Percentiles rank a stretch among this genome's conserved stretches.
Evolutionary conservation across 2,329 filamentous ascomycete species (phyloP).

Genomic region (Colletotrichum cuscutae): DNA sequence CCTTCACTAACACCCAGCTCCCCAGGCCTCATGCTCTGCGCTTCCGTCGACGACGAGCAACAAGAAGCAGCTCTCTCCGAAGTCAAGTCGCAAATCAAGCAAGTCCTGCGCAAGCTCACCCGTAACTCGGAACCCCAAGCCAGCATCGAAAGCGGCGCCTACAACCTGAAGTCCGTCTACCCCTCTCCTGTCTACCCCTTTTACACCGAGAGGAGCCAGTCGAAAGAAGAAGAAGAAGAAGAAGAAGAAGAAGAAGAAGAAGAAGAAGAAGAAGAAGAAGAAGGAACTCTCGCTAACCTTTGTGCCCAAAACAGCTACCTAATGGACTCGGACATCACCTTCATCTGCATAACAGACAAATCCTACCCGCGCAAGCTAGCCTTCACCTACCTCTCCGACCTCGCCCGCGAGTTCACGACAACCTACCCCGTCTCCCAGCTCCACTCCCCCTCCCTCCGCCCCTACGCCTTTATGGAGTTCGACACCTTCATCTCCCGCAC

Average conservation of each 20-base stretch:
- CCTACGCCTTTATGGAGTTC: slow-evolving; percentile 98
- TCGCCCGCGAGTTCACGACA: slow-evolving; percentile 89
- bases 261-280: neutral
- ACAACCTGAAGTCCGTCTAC: slow-evolving; percentile 81
- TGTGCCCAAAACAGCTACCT: slow-evolving; percentile 71
- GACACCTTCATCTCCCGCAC: slow-evolving; percentile 96
- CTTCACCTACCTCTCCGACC: slow-evolving; percentile 96
- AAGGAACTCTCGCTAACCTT: neutral
- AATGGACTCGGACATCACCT: slow-evolving; percentile 84
- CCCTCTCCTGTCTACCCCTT: neutral
- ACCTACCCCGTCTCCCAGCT: slow-evolving; percentile 82
- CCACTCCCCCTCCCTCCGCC: slow-evolving; percentile 78
- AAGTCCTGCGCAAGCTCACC: slow-evolving; percentile 88
- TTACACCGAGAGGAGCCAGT: neutral
- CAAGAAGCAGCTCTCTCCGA: slow-evolving; percentile 82
- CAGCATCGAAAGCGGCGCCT: slow-evolving; percentile 85
- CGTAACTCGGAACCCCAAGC: slow-evolving; percentile 91
- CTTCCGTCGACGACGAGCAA: slow-evolving; percentile 92
- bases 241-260: no score
- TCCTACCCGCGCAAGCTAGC: slow-evolving; percentile 98
- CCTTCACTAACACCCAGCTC: slow-evolving; percentile 35
- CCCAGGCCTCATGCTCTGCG: slow-evolving; percentile 90
- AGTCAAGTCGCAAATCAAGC: slow-evolving; percentile 90
- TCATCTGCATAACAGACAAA: slow-evolving; percentile 91
- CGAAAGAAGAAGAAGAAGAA: no score